phyloP scores from a whole-genome alignment of 306 rosid species.

The Vigna nakashimae region DNA sequence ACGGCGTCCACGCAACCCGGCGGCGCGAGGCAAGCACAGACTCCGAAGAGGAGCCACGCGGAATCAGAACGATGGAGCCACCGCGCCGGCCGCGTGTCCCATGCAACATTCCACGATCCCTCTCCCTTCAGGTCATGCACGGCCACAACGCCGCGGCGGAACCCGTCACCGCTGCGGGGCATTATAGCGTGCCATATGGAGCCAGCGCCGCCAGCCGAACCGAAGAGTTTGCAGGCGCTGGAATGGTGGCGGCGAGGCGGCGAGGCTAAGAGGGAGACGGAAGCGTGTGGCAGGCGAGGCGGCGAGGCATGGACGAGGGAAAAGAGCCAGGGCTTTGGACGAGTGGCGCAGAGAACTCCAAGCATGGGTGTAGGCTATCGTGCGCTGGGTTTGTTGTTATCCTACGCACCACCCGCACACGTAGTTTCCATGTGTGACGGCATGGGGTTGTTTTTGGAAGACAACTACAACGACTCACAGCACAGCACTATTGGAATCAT shows the following conservation, averaged over 20 bases:
- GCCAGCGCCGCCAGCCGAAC: conserved; percentile 62
- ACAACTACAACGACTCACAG: background rate
- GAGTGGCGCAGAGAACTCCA: conserved; percentile 48
- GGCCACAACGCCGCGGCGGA: conserved; percentile 45
- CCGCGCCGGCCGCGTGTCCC: conserved; percentile 92
- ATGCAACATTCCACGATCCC: conserved; percentile 94
- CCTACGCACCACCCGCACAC: conserved; percentile 42
- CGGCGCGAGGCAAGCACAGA: conserved; percentile 83
- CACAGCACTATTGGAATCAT: background rate
- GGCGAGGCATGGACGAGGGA: conserved; percentile 59
- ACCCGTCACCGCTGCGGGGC: conserved; percentile 53
- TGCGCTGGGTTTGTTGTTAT: conserved; percentile 34
- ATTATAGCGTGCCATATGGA: conserved; percentile 88
- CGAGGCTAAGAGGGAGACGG: background rate
- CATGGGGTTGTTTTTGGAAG: background rate
- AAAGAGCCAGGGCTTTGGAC: conserved; percentile 47
- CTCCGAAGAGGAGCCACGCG: conserved; percentile 92
- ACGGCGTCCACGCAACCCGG: conserved; percentile 8
- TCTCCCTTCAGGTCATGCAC: conserved; percentile 74
- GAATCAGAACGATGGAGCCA: conserved; percentile 94
- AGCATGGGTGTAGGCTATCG: conserved; percentile 49
- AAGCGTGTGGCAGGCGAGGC: conserved; percentile 45
- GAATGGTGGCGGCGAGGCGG: conserved; percentile 65
- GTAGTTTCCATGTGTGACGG: conserved; percentile 28
- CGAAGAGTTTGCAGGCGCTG: conserved; percentile 58